Evolutionary conservation across 352 stramenopile species (phyloP).

Genomic region (Lagenidium sp.): DNA sequence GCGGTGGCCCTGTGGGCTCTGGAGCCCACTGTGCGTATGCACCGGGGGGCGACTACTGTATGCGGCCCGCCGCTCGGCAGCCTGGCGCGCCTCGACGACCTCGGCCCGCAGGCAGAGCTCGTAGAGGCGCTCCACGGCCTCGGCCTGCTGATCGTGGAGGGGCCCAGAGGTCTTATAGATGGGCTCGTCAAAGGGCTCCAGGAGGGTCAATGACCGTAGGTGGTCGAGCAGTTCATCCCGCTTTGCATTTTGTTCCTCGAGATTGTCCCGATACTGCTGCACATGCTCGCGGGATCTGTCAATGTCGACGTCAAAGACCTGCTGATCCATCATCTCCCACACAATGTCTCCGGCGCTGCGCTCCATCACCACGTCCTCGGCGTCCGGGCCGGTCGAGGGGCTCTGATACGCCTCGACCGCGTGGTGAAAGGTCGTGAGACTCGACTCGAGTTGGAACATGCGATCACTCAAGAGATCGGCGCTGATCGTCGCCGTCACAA

Average conservation of each 20-base stretch:
- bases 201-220: constrained; percentile 23
- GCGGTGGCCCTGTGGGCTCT: too few species aligned
- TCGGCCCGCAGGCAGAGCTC: constrained; percentile 48
- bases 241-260: constrained; percentile 55
- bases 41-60: constrained; percentile 6
- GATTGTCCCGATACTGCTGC: constrained; percentile 63
- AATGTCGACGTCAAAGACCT: constrained; percentile 73
- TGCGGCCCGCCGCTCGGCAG: constrained; percentile 34
- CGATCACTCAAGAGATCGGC: constrained; percentile 79
- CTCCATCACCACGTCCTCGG: constrained; percentile 11
- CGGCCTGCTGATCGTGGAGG: constrained; percentile 32
- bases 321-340: constrained; percentile 67
- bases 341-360: constrained; percentile 38
- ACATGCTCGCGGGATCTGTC: constrained; percentile 65
- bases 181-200: constrained; percentile 41
- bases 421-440: constrained; percentile 62
- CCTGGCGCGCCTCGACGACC: constrained; percentile 32
- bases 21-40: too few species aligned
- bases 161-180: constrained; percentile 15
- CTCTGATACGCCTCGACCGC: constrained; percentile 36
- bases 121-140: constrained; percentile 40
- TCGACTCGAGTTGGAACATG: constrained; percentile 85
- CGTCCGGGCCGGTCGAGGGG: constrained; percentile 9
- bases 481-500: constrained; percentile 76
- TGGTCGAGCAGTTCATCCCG: constrained; percentile 52